These are phyloP conservation scores for Rutstroemia sp. DNA, from an alignment of 2,329 filamentous ascomycete genomes.

Conservation along the genomic window DNA sequence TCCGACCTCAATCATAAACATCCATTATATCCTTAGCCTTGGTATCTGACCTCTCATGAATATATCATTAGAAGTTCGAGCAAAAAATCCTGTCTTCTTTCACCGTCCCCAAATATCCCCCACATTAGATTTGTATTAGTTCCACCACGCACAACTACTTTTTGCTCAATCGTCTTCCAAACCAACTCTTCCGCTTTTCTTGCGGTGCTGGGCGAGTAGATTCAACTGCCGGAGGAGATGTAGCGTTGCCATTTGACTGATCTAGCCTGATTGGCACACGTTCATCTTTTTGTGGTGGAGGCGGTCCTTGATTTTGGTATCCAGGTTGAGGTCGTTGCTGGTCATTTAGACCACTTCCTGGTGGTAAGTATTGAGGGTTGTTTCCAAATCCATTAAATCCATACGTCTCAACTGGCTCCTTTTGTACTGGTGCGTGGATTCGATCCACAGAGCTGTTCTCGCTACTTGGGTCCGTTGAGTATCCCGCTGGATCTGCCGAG, in stretches of 20 bases:
- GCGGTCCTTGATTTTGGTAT: constrained; percentile 18
- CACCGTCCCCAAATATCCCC: constrained; percentile 12
- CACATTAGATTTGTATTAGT: neutral
- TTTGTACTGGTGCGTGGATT: constrained; percentile 44
- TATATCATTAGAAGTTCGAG: constrained; percentile 11
- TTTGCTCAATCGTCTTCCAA: constrained; percentile 74
- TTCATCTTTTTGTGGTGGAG: constrained; percentile 19
- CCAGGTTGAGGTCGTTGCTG: constrained; percentile 15
- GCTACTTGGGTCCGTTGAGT: constrained; percentile 80
- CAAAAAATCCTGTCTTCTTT: constrained; percentile 1
- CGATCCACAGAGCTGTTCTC: constrained; percentile 89
- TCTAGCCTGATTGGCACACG: constrained; percentile 27
- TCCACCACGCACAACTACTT: constrained; percentile 22
- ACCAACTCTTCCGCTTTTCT: constrained; percentile 87
- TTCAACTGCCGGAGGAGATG: constrained; percentile 5
- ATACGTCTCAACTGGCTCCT: constrained; percentile 54
- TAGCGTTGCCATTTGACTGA: constrained; percentile 16
- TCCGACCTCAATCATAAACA: constrained; percentile 15
- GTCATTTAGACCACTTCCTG: constrained; percentile 27
- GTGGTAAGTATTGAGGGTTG: constrained; percentile 33
- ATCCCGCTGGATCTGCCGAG: constrained; percentile 66
- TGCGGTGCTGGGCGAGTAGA: constrained; percentile 11
- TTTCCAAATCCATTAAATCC: constrained; percentile 45
- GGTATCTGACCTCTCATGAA: constrained; percentile 12
- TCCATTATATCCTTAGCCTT: constrained; percentile 6